phyloP scores from a whole-genome alignment of 768 basidiomycete species.

The Gloeopeniophorella convolvens region DNA sequence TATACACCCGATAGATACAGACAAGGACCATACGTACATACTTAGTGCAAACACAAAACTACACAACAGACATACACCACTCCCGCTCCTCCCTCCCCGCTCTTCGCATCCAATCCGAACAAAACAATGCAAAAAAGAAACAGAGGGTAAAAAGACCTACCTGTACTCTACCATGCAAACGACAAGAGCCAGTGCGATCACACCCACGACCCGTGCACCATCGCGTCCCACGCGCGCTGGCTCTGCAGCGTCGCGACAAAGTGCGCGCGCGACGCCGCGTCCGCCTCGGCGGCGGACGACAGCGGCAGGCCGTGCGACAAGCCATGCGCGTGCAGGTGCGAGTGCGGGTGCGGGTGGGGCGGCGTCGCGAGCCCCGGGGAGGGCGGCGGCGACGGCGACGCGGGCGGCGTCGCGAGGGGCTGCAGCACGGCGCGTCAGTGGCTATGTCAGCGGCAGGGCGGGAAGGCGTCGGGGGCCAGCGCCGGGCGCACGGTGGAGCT shows the following conservation, averaged over 20 bases:
- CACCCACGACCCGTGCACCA: constrained; percentile 63
- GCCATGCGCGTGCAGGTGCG: constrained; percentile 3
- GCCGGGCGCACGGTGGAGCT: constrained; percentile 30
- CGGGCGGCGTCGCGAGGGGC: constrained; percentile 11
- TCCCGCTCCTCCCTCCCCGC: too few relatives aligned
- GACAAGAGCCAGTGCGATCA: constrained; percentile 25
- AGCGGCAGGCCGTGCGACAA: neutral
- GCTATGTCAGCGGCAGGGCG: too few relatives aligned
- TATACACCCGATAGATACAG: too few relatives aligned
- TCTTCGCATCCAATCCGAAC: too few relatives aligned
- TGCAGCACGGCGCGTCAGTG: too few relatives aligned
- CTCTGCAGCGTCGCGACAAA: constrained; percentile 52
- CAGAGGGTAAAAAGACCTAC: too few relatives aligned
- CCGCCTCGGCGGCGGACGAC: constrained; percentile 11
- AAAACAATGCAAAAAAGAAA: too few relatives aligned
- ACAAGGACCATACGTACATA: too few relatives aligned
- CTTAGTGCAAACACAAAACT: too few relatives aligned
- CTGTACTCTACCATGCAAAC: too few relatives aligned
- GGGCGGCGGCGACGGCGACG: constrained; percentile 10
- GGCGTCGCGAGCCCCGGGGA: constrained; percentile 15
- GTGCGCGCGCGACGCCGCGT: constrained; percentile 31
- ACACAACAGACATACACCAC: too few relatives aligned
- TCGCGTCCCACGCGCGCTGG: constrained; percentile 61
- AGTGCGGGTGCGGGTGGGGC: constrained; percentile 7
- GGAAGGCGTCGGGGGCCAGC: neutral